These are phyloP conservation scores for Malus hybrid DNA, from an alignment of 331 rosid genomes.

Conservation along the genomic window DNA sequence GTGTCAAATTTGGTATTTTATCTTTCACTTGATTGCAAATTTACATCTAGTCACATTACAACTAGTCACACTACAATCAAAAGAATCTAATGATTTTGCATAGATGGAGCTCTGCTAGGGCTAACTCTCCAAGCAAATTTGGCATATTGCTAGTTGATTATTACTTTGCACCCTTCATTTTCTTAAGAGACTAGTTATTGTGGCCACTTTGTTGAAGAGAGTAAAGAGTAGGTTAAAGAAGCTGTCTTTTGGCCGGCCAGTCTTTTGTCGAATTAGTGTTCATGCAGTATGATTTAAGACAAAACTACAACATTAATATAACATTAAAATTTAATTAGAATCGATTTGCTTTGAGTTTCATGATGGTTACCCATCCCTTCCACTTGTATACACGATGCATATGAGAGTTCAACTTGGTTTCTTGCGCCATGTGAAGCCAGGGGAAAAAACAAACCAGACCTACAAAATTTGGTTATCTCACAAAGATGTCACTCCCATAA, in stretches of 20 bases:
- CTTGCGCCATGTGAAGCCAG: conserved; percentile 47
- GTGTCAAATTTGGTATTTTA: neutral
- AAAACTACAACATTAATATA: conserved; percentile 27
- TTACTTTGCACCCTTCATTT: neutral
- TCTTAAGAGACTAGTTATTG: neutral
- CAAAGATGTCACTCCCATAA: conserved; percentile 1
- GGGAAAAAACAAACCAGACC: conserved; percentile 51
- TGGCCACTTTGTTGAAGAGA: conserved; percentile 9
- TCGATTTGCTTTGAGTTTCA: conserved; percentile 19
- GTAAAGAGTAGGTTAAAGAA: conserved; percentile 57
- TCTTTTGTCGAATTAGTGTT: conserved; percentile 58
- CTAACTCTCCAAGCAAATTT: conserved; percentile 4
- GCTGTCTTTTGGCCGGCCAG: conserved; percentile 90
- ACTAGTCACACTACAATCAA: neutral
- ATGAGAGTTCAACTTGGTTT: conserved; percentile 28
- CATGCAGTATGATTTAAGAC: conserved; percentile 35
- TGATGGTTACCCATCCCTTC: conserved; percentile 41
- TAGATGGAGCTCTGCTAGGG: neutral
- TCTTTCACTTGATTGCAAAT: too few species aligned
- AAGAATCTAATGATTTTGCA: neutral
- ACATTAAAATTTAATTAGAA: neutral
- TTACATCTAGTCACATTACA: too few species aligned
- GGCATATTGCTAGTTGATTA: neutral
- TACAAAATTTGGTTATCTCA: conserved; percentile 20
- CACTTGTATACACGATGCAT: conserved; percentile 18